Evolutionary conservation across 2,329 filamentous ascomycete species (phyloP).

Genomic region (Xylariaceae sp.): DNA sequence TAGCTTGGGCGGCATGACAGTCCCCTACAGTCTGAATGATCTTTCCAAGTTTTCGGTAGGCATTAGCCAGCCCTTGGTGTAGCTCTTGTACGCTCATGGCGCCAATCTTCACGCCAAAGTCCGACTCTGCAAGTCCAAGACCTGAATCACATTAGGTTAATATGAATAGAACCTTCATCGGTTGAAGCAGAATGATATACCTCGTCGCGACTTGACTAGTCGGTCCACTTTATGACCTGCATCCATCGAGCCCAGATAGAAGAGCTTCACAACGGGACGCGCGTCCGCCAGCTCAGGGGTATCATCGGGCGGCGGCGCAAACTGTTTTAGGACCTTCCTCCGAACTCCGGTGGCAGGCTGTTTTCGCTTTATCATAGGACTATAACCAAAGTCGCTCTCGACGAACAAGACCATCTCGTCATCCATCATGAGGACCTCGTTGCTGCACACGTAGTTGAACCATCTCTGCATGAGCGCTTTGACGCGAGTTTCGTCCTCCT

Average conservation of each 20-base stretch:
- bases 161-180: conserved; percentile 9
- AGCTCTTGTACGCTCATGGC: conserved; percentile 85
- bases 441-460: conserved; percentile 89
- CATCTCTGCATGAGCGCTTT: conserved; percentile 89
- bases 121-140: conserved; percentile 83
- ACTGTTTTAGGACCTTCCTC: conserved; percentile 94
- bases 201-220: conserved; percentile 84
- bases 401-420: conserved; percentile 98
- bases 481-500: conserved; percentile 87
- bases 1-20: conserved; percentile 93
- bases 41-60: conserved; percentile 92
- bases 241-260: conserved; percentile 94
- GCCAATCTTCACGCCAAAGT: conserved; percentile 85
- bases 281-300: conserved; percentile 90
- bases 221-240: conserved; percentile 95
- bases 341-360: conserved; percentile 94
- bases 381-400: conserved; percentile 98
- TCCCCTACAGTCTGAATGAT: conserved; percentile 90
- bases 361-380: conserved; percentile 89
- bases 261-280: conserved; percentile 85
- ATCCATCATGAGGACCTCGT: conserved; percentile 87
- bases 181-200: conserved; percentile 44
- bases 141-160: conserved; percentile 47
- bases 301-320: conserved; percentile 93
- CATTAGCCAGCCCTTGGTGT: conserved; percentile 79